These are phyloP conservation scores for Suillus occidentalis DNA, from an alignment of 768 basidiomycete genomes.

Conservation along the genomic window DNA sequence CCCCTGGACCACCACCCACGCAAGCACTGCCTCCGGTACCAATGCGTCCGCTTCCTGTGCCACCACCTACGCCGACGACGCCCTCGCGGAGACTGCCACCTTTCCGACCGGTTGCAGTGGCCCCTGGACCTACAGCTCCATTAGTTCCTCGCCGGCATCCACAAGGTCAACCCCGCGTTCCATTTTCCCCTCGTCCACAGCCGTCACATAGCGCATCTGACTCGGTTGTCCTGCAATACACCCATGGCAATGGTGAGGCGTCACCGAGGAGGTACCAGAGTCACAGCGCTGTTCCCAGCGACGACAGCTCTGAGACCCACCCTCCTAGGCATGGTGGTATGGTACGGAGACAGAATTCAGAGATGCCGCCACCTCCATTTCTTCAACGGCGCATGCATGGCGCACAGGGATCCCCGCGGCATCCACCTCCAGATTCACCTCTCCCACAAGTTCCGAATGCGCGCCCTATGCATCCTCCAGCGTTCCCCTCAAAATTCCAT, in stretches of 20 bases:
- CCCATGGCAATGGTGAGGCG: conserved; percentile 4
- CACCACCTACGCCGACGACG: not conserved
- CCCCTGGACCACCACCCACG: not conserved
- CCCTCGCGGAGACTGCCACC: not conserved
- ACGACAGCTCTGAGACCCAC: conserved; percentile 6
- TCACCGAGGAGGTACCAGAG: not conserved
- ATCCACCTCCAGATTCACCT: conserved; percentile 29
- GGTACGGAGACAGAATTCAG: conserved; percentile 18
- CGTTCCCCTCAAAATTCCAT: conserved; percentile 30
- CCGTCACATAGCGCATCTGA: conserved; percentile 3
- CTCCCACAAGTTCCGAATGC: conserved; percentile 24
- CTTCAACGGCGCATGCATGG: conserved; percentile 29
- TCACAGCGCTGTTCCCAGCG: not conserved
- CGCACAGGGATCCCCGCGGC: conserved; percentile 24
- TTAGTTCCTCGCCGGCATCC: not conserved
- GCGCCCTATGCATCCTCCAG: conserved; percentile 15
- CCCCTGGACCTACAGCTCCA: conserved; percentile 19
- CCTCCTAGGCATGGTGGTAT: conserved; percentile 8
- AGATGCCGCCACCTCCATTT: conserved; percentile 23
- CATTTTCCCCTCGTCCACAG: conserved; percentile 17
- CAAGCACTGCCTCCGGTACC: conserved; percentile 6
- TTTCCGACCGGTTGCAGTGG: conserved; percentile 7
- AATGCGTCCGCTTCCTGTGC: conserved; percentile 3
- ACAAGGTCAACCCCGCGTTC: conserved; percentile 20
- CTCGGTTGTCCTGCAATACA: conserved; percentile 1